These are phyloP conservation scores for Clitopilus passeckerianus DNA, from an alignment of 768 basidiomycete genomes.

Conservation along the genomic window DNA sequence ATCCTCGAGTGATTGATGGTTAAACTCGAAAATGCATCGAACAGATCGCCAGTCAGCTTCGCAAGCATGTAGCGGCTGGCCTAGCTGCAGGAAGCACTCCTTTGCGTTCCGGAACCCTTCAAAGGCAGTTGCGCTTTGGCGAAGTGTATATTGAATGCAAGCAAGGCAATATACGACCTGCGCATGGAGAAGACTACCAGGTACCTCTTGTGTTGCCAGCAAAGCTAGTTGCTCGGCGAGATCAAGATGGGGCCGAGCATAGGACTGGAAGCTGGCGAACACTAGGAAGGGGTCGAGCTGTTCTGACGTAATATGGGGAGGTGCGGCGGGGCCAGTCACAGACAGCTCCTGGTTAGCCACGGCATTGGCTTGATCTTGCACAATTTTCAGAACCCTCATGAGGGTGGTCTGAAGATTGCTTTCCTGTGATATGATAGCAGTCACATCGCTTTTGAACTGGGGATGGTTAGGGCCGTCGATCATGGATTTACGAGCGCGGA, in stretches of 20 bases:
- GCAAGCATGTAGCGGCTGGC: neutral
- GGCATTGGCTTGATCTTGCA: neutral
- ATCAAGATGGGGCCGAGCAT: neutral
- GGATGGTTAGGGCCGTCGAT: slow-evolving; percentile 1
- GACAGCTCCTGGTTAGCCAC: neutral
- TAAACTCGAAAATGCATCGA: no score
- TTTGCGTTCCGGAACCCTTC: neutral
- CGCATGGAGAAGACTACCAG: neutral
- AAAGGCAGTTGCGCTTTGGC: neutral
- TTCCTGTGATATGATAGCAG: neutral
- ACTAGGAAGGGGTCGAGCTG: neutral
- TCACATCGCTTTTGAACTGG: slow-evolving; percentile 1
- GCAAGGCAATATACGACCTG: neutral
- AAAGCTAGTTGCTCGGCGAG: neutral
- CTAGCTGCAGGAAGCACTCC: neutral
- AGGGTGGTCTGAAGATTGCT: neutral
- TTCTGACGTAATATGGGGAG: neutral
- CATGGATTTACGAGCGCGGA: slow-evolving; percentile 7
- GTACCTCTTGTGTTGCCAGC: neutral
- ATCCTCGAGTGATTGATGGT: no score
- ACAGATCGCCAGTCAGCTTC: neutral
- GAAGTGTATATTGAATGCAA: neutral
- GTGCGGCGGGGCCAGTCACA: no score
- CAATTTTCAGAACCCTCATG: neutral
- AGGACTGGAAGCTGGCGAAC: neutral